A percentile compares a stretch with the other conserved stretches of the same genome.
phyloP scores from a whole-genome alignment of 345 rosid genomes.

The Citrus unshiu region DNA sequence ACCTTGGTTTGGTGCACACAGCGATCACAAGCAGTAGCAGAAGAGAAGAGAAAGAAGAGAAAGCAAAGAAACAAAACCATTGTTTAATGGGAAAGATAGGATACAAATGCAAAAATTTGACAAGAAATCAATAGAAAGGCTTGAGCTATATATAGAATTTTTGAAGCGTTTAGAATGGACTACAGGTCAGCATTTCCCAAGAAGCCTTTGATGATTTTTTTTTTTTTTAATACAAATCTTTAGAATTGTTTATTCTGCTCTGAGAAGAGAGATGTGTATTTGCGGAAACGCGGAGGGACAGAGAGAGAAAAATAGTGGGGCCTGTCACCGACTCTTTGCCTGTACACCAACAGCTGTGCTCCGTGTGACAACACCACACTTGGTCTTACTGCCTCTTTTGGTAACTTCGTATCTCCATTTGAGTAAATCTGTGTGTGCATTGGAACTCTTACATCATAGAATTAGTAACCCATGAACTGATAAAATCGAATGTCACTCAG shows the following conservation, averaged over 20 bases:
- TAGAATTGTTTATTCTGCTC: background rate
- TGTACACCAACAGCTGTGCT: conserved; percentile 34
- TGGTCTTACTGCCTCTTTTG: background rate
- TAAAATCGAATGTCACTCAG: background rate
- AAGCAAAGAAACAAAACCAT: conserved; percentile 41
- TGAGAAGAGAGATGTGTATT: conserved; percentile 21
- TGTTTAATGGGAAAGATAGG: background rate
- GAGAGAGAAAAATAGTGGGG: conserved; percentile 1
- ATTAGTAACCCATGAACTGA: background rate
- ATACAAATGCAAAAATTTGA: background rate
- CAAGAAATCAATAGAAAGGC: background rate
- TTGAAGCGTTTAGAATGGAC: conserved; percentile 20
- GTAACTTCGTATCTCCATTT: background rate
- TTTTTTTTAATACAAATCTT: background rate
- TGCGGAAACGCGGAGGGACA: conserved; percentile 32
- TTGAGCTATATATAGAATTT: conserved; percentile 4
- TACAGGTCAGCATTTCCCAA: conserved; percentile 40
- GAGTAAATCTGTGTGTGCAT: background rate
- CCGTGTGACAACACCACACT: background rate
- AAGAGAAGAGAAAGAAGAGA: conserved; percentile 38
- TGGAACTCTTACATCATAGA: background rate
- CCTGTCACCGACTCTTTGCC: conserved; percentile 43
- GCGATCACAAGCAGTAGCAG: conserved; percentile 74
- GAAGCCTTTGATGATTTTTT: background rate
- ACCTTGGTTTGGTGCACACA: conserved; percentile 72